These are phyloP conservation scores for Metarhizium album DNA, from an alignment of 2,329 filamentous ascomycete species.

Conservation along the genomic window DNA sequence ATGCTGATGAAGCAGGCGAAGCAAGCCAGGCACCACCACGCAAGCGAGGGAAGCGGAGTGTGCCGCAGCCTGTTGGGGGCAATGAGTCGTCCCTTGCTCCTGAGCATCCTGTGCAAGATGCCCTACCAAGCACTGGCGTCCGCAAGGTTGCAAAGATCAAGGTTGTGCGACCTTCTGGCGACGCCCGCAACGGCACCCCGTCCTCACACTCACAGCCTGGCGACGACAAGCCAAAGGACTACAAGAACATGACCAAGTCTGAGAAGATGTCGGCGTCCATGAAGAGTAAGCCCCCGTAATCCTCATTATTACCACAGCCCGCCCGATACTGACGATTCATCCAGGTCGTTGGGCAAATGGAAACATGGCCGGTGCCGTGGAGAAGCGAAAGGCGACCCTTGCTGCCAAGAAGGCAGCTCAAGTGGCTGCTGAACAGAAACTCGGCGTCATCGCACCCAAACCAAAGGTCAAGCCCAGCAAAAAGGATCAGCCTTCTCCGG, in stretches of 20 bases:
- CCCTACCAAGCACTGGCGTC: slow-evolving; percentile 10
- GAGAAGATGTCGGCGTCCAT: slow-evolving; percentile 57
- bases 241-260: slow-evolving; percentile 51
- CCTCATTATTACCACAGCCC: neutral
- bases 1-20: slow-evolving; percentile 32
- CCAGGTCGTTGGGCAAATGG: slow-evolving; percentile 49
- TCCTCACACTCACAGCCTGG: slow-evolving; percentile 13
- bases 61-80: slow-evolving; percentile 5
- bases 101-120: slow-evolving; percentile 13
- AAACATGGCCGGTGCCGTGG: slow-evolving; percentile 49
- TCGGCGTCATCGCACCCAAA: slow-evolving; percentile 27
- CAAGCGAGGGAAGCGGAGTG: slow-evolving; percentile 25
- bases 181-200: slow-evolving; percentile 21
- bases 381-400: slow-evolving; percentile 49
- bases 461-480: slow-evolving; percentile 25
- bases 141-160: slow-evolving; percentile 29
- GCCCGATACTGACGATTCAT: slow-evolving; percentile 13
- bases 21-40: slow-evolving; percentile 25
- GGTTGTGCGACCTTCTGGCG: slow-evolving; percentile 20
- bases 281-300: slow-evolving; percentile 38
- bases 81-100: slow-evolving; percentile 10
- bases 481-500: slow-evolving; percentile 17
- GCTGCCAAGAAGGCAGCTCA: slow-evolving; percentile 46
- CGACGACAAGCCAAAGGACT: slow-evolving; percentile 39
- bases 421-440: slow-evolving; percentile 26